Evolutionary conservation across 352 stramenopile species (phyloP), one percentile per base, ranked within the genome.

Genomic region (Phytophthora fragariaefolia): DNA sequence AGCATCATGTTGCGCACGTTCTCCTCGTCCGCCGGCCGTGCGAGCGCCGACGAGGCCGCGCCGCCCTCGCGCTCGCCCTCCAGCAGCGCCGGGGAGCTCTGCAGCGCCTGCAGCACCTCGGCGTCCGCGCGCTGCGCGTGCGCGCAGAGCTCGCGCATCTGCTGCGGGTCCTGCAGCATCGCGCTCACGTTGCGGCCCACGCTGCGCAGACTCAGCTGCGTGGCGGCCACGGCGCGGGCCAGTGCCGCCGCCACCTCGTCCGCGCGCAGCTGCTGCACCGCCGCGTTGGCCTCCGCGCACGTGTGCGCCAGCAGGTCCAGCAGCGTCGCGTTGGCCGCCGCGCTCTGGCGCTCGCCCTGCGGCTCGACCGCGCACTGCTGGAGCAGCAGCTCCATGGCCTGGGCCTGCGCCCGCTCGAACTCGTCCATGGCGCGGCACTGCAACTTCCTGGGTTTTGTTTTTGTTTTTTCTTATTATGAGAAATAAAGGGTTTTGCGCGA

Each of bases 1-100:
- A 73, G 27, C 83, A 95, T 90, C 73, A 90, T 82, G 57, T 80
- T 82, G 58, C 83, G 84, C 55, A 95, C 75, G 27, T 83, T 85
- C 48, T 92, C 82, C 63, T 92, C 87, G 28, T 92, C 79, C 0
- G 74, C 64, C 15, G 73, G 54, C 0, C 77, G 27, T 3, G 57
- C 50, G 2, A 87, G 54, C 22, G 59, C 54, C 1, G 55, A 71
- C 1, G 63, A 48, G n/a, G n/a, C n/a, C 13, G 62, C 49, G 18
- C 23, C 26, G 38, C 20, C 10, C 13, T 4, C 34, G 8, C 60
- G 30, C 0, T 69, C 30, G 36, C 66, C 51, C 28, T 79, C 60
- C 66, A 80, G 45, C 9, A 69, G 46, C 36, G 34, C 36, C 23
- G 69, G 63, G 0, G 70, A 78, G 46, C 42, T 67, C 13, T 74